phyloP scores from a whole-genome alignment of 2,329 filamentous ascomycete species.

The Mycosphaerella sp. region DNA sequence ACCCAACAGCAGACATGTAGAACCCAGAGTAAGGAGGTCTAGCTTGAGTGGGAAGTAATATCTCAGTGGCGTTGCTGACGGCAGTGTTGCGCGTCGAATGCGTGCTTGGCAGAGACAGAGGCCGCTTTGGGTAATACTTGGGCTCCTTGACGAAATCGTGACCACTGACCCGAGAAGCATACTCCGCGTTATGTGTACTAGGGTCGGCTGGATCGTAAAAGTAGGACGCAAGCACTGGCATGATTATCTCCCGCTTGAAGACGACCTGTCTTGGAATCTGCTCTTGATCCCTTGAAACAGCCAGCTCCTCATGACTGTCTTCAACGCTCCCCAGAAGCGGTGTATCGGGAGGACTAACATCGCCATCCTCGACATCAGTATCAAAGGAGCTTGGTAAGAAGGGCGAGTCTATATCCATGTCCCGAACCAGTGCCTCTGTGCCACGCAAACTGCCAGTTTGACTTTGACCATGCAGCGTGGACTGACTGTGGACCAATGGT shows the following conservation, averaged over 20 bases:
- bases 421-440: slow-evolving; percentile 44
- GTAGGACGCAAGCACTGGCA: slow-evolving; percentile 41
- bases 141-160: slow-evolving; percentile 36
- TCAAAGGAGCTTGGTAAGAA: slow-evolving; percentile 35
- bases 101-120: background rate
- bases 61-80: background rate
- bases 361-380: slow-evolving; percentile 34
- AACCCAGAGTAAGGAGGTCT: background rate
- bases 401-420: slow-evolving; percentile 45
- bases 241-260: slow-evolving; percentile 42
- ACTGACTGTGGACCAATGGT: background rate
- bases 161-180: slow-evolving; percentile 43
- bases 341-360: slow-evolving; percentile 26
- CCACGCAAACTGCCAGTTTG: slow-evolving; percentile 39
- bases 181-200: slow-evolving; percentile 43
- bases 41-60: background rate
- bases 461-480: slow-evolving; percentile 1
- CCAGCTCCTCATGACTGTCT: background rate
- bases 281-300: slow-evolving; percentile 11
- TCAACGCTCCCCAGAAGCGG: slow-evolving; percentile 11
- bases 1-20: background rate
- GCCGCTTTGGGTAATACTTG: slow-evolving; percentile 17
- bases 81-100: background rate
- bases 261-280: slow-evolving; percentile 14
- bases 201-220: slow-evolving; percentile 42